Base-by-base conservation (phyloP, 2,329 filamentous ascomycete species). In the Talaromyces verruculosus region DNA sequence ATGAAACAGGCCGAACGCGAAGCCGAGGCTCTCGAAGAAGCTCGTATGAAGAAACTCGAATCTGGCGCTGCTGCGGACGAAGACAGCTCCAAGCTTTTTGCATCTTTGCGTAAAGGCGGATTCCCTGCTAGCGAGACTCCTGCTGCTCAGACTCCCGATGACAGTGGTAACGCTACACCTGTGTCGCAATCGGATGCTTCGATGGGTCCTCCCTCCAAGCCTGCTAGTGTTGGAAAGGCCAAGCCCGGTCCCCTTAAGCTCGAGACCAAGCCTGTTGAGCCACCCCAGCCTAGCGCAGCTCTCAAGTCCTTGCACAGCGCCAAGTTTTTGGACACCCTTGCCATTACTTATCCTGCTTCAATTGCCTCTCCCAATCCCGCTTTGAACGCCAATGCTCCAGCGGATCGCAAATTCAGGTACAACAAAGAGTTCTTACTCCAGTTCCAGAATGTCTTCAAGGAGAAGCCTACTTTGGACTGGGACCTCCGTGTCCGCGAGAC, bases 391-490 rank as follows among this genome's bases (percentile, higher is more conserved):
- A 81, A 73, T 68, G 90, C 90, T 17, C 90, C 92, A 33, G 84
- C 87, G 39, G 91, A 81, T 66, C 79, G 90, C 78, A 94, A 93
- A 82, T 96, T 96, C 83, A 93, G 96, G 78, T 99, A 99, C 79
- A 93, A 98, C 80, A 91, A 93, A 73, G 89, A 90, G 72, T 99
- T 99, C 84, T 83, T 99, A 80, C 85, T 99, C 35, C 95, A 99
- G 76, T 99, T 99, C 85, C 92, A 97, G 81, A 87, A 87, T 72
- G 92, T 97, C 22, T 99, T 97, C 82, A 96, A 92, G 69, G 95
- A 99, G 83, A 96, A 97, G 81, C 95, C 95, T 15, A 96, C 93
- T 0, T 80, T 93, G 51, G 94, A 98, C 75, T 99, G 97, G 87
- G 91, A 96, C 75, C 85, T 89, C 70, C 93, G 95, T 74, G 89